Evolutionary conservation across 2,329 filamentous ascomycete species (phyloP), one percentile per base, ranked within the genome.

Genomic region (Zasmidium citrigriseum): DNA sequence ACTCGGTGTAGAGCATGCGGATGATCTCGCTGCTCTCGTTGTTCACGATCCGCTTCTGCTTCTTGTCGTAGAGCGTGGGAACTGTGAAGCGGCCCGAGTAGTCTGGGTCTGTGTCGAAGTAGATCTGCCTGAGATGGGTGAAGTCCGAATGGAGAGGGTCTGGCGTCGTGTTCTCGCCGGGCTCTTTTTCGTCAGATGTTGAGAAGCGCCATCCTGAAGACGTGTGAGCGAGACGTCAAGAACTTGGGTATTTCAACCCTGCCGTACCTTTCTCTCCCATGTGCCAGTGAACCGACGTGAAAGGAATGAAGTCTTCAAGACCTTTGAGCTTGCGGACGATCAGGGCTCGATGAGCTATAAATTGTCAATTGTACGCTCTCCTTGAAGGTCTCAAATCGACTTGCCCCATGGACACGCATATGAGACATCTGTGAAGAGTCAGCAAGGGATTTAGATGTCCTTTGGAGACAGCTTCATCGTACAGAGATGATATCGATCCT

Each of bases 21-120:
- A 96, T 87, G 72, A 97, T 96, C 78, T 97, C 93, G 65, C 88
- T 87, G 75, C 89, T 91, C 82, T 96, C 93, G 67, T 97, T 97
- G 83, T 83, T 95, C 62, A 96, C 92, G 70, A 96, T 96, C 29
- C 80, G 84, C 68, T 87, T 83, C 53, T 80, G 77, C 78, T 89
- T 86, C 77, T 86, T 91, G 76, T 96, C 91, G 77, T 89, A 96
- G 55, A 97, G 81, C 2, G 91, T 89, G 0, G 93, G 93, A 16
- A 97, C 93, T 0, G 93, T 96, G 74, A 93, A 96, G 12, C 93
- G 85, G 1, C 89, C 92, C 2, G 78, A 73, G 70, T 93, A 97
- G 55, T 89, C 78, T 1, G 85, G 81, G 67, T 93, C 84, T 22
- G 84, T 84, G 64, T 84, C 81, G 75, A 93, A 92, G 81, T 96